phyloP scores from a whole-genome alignment of 495 filamentous ascomycete genomes.

The Rusavskia elegans region DNA sequence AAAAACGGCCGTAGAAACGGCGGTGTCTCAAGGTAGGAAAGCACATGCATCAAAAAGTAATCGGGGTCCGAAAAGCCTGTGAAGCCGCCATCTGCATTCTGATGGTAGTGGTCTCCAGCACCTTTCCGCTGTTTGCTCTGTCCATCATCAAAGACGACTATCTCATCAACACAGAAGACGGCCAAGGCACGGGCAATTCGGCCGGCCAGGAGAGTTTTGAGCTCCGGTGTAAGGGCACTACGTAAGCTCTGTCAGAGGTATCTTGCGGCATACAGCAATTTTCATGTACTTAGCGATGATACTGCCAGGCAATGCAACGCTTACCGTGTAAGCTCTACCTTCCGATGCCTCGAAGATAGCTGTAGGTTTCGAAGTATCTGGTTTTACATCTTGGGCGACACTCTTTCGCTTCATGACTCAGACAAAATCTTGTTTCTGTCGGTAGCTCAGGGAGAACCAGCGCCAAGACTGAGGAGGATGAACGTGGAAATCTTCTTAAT shows the following conservation, averaged over 20 bases:
- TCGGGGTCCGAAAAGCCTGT: slow-evolving; percentile 49
- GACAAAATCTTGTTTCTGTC: no score
- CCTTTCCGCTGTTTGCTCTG: slow-evolving; percentile 5
- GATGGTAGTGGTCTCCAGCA: slow-evolving; percentile 16
- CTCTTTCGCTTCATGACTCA: slow-evolving; percentile 1
- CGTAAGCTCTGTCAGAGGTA: slow-evolving; percentile 2
- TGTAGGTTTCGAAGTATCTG: slow-evolving; percentile 41
- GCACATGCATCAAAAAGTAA: slow-evolving; percentile 54
- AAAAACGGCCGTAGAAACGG: slow-evolving; percentile 53
- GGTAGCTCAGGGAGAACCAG: no score
- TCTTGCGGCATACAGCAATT: neutral
- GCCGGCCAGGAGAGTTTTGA: slow-evolving; percentile 46
- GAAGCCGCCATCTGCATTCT: slow-evolving; percentile 31
- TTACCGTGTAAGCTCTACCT: slow-evolving; percentile 34
- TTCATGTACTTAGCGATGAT: slow-evolving; percentile 40
- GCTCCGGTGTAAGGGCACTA: slow-evolving; percentile 43
- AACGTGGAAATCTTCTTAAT: no score
- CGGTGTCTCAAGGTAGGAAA: slow-evolving; percentile 61
- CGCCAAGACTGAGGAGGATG: no score
- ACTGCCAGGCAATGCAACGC: slow-evolving; percentile 41
- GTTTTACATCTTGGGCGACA: neutral
- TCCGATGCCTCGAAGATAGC: slow-evolving; percentile 34
- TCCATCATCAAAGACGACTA: slow-evolving; percentile 56
- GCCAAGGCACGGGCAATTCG: slow-evolving; percentile 56
- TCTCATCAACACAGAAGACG: slow-evolving; percentile 65